Conservation (phyloP, 306 rosid species). For the Gillenia trifoliata region DNA sequence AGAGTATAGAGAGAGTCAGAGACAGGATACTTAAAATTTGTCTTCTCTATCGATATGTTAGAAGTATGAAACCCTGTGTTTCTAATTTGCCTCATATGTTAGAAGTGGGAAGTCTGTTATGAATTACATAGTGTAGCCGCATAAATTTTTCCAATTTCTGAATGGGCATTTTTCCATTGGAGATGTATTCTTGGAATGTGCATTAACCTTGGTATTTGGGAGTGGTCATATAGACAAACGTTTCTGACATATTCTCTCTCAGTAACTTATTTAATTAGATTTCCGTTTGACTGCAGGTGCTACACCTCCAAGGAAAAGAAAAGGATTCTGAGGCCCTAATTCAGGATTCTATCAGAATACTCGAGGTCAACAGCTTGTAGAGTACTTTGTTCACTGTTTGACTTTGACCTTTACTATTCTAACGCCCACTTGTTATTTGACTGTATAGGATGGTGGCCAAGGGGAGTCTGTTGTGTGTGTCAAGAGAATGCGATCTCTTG, state of each 20-base stretch:
- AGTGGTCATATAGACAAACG: too few species aligned
- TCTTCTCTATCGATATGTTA: too few species aligned
- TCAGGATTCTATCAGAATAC: constrained; percentile 67
- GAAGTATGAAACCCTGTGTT: too few species aligned
- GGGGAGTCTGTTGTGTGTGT: constrained; percentile 55
- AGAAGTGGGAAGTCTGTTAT: too few species aligned
- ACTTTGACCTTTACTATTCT: constrained; percentile 15
- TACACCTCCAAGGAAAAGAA: constrained; percentile 72
- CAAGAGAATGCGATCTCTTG: constrained; percentile 70
- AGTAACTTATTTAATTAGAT: constrained; percentile 11
- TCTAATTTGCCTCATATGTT: too few species aligned
- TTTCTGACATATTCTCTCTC: not conserved
- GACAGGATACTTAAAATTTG: not conserved
- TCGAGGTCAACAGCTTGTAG: constrained; percentile 55
- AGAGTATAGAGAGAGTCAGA: not conserved
- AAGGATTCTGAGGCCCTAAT: constrained; percentile 64
- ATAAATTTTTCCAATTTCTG: too few species aligned
- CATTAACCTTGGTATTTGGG: too few species aligned
- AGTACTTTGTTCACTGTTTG: not conserved
- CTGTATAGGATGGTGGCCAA: constrained; percentile 61
- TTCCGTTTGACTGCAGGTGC: constrained; percentile 49
- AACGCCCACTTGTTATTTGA: constrained; percentile 24
- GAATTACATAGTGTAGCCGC: too few species aligned
- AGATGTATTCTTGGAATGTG: too few species aligned
- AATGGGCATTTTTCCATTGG: too few species aligned